Base-by-base conservation (phyloP, 495 filamentous ascomycete genomes). In the Lindgomyces ingoldianus region DNA sequence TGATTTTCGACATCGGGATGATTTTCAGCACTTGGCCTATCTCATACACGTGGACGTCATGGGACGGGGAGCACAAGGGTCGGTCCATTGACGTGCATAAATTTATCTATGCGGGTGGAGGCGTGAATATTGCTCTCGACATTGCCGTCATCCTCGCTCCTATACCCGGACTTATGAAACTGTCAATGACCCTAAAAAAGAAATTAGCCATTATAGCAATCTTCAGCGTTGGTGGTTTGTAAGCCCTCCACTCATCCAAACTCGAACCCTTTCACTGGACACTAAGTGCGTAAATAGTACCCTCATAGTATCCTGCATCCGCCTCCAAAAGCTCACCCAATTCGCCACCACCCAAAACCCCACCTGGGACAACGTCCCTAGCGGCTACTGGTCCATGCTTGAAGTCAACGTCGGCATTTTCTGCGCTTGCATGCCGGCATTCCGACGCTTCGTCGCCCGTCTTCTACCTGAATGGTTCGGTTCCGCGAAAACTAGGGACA, bases 211-310 rank as follows among this genome's bases (percentile, higher is more conserved):
- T 85, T 27, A 74, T 75, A 19, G 24, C 81, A 6, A 81, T 85
- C 70, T 84, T 85, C 66, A 74, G 73, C 6, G 73, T 84, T 21
- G 84, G 82, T 11, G 72, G 81, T n/a, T 75, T 84, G 81, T 84
- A 69, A 61, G 75, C 73, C 26, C 30, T 47, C 47, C 30, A 27
- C 45, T 57, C 36, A 24, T 47, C 29, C 63, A 73, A 21, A 52
- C 45, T 42, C 9, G 9, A 33, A 42, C 12, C 6, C 26, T 26
- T 12, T 29, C 14, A 41, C 6, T 48, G 19, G 14, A 18, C 4
- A 14, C 55, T 50, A 29, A 48, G 22, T 4, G 33, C 16, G 33
- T 11, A 30, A 53, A 10, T 30, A 78, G 75, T 53, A 74, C 76
- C 24, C 77, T 72, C 11, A 46, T 80, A 48, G 70, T 79, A 57